Evolutionary conservation across 2,329 filamentous ascomycete species (phyloP).

Genomic region (Neobulgaria alba): DNA sequence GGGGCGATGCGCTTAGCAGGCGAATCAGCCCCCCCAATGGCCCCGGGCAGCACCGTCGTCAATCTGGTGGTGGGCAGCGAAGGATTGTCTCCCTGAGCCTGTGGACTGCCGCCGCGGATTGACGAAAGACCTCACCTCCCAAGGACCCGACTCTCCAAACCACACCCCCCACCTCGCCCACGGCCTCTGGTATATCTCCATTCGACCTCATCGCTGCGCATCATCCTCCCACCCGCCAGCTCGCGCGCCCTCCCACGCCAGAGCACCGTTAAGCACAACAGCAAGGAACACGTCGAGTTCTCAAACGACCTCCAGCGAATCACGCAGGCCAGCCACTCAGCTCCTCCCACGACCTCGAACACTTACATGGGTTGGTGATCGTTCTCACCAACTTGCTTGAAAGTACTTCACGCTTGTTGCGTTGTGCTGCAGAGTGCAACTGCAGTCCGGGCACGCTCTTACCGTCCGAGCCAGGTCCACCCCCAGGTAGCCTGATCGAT

Average conservation of each 20-base stretch:
- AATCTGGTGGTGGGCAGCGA: too few relatives aligned
- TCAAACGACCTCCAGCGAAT: slow-evolving; percentile 17
- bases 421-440: slow-evolving; percentile 4
- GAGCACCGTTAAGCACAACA: not conserved
- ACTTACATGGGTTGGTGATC: slow-evolving; percentile 16
- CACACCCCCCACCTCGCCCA: too few relatives aligned
- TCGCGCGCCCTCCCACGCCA: not conserved
- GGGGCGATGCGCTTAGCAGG: too few relatives aligned
- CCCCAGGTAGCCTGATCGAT: slow-evolving; percentile 19
- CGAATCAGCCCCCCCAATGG: too few relatives aligned
- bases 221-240: not conserved
- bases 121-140: too few relatives aligned
- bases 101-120: too few relatives aligned
- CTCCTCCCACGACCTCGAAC: slow-evolving; percentile 20
- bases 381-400: slow-evolving; percentile 1
- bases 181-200: too few relatives aligned
- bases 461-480: not conserved
- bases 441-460: not conserved
- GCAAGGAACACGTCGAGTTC: slow-evolving; percentile 15
- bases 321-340: slow-evolving; percentile 16
- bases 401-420: not conserved
- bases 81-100: too few relatives aligned
- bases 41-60: too few relatives aligned
- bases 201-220: too few relatives aligned
- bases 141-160: too few relatives aligned